Base-by-base conservation (phyloP, 768 basidiomycete genomes). In the Termitomyces sp. region DNA sequence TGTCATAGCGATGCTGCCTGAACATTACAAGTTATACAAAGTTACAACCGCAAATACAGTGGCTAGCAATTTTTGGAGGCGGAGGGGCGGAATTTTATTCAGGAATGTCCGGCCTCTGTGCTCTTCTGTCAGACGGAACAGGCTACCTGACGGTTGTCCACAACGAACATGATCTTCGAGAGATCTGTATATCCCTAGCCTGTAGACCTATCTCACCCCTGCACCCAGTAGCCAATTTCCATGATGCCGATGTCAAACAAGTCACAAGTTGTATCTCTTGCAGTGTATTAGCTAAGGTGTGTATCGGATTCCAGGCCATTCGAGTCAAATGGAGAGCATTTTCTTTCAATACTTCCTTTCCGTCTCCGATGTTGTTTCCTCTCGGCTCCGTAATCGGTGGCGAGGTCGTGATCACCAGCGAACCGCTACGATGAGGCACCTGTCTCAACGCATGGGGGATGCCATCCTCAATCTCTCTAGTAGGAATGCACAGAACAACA, bases 341-440 rank as follows among this genome's bases (percentile, higher is more conserved):
- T 9, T 43, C 11, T 51, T 45, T 2, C 5, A 9, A 57, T 11
- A 11, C 37, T 8, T 15, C 46, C 14, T 61, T 31, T 31, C 40
- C 61, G 62, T 63, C 62, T 40, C 58, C 58, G 6, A 63, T 60
- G 60, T 3, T 53, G 45, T 60, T 63, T 31, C 61, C 62, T 45
- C 55, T 63, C 43, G 62, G 58, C 14, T 57, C 55, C 34, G 46
- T 61, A 14, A 61, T 63, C 20, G 83, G 83, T 40, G 84, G 83
- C 49, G 84, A 85, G 65, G 69, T 84, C 57, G 75, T 84, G 40
- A 86, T 64, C 84, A 85, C 64, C 80, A 81, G 65, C 74, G 83
- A 42, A 74, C 83, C 80, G 81, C 60, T 84, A 84, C 66, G 80
- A 85, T 60, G 82, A 82, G 31, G 71, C 72, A 11, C 70, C 73